These are phyloP conservation scores for Mariannaea sp. DNA, from an alignment of 2,329 filamentous ascomycete genomes.

Conservation along the genomic window DNA sequence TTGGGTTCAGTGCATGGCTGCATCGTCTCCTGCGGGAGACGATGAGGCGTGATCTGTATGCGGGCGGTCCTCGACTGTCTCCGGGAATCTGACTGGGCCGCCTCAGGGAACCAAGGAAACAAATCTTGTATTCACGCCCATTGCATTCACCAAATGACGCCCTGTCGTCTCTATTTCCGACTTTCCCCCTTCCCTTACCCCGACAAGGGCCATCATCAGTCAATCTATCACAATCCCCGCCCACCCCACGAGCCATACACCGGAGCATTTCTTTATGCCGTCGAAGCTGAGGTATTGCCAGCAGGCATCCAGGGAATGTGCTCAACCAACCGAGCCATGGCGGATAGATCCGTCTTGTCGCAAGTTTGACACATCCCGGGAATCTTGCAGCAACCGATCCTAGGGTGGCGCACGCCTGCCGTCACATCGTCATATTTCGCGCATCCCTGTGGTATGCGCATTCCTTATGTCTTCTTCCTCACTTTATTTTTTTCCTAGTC, in stretches of 20 bases:
- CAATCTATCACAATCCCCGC: slow-evolving; percentile 27
- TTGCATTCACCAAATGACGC: slow-evolving; percentile 16
- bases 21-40: background rate
- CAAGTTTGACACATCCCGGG: background rate
- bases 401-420: slow-evolving; percentile 17
- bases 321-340: slow-evolving; percentile 30
- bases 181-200: slow-evolving; percentile 21
- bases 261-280: slow-evolving; percentile 20
- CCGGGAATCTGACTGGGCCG: slow-evolving; percentile 2
- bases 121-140: slow-evolving; percentile 7
- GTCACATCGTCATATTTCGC: slow-evolving; percentile 25
- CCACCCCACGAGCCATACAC: slow-evolving; percentile 7
- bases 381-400: slow-evolving; percentile 3
- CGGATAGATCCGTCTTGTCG: slow-evolving; percentile 37
- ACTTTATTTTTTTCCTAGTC: slow-evolving; percentile 1
- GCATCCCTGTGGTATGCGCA: slow-evolving; percentile 9
- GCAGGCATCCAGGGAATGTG: no score
- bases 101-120: slow-evolving; percentile 6
- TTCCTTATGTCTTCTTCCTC: slow-evolving; percentile 14
- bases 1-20: slow-evolving; percentile 24
- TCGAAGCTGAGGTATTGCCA: no score
- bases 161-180: slow-evolving; percentile 15
- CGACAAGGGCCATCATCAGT: slow-evolving; percentile 30
- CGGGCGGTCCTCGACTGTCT: slow-evolving; percentile 19
- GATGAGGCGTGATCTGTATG: slow-evolving; percentile 17